Conservation (phyloP, 2,329 filamentous ascomycete species). For the Knoxdaviesia proteae region DNA sequence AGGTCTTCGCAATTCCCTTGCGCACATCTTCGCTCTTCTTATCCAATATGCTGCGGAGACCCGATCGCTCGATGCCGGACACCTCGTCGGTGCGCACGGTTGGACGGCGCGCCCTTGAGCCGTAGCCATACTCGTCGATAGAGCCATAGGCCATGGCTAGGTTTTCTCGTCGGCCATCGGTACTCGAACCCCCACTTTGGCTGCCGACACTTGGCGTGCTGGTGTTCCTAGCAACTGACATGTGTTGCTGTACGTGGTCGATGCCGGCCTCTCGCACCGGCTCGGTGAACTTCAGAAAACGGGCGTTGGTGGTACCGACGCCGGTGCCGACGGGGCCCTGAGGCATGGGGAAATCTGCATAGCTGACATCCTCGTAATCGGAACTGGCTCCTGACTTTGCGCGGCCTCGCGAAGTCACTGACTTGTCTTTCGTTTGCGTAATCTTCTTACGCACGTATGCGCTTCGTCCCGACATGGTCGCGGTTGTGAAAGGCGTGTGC, state of each 20-base stretch:
- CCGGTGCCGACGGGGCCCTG: constrained; percentile 15
- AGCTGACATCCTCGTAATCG: constrained; percentile 16
- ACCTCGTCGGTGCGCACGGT: constrained; percentile 27
- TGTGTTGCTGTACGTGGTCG: not conserved
- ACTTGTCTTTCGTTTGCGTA: constrained; percentile 20
- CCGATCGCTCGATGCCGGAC: constrained; percentile 33
- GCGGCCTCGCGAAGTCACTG: constrained; percentile 10
- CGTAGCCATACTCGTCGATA: constrained; percentile 22
- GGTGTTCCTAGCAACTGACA: constrained; percentile 2
- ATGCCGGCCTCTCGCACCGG: constrained; percentile 11
- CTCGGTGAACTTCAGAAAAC: constrained; percentile 24
- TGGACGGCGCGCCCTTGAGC: constrained; percentile 17
- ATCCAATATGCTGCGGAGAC: constrained; percentile 28
- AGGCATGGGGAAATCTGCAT: constrained; percentile 17
- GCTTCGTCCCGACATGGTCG: constrained; percentile 34
- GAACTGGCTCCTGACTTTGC: constrained; percentile 17
- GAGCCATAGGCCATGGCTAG: constrained; percentile 3
- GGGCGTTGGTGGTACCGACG: constrained; percentile 20
- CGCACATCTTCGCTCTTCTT: constrained; percentile 34
- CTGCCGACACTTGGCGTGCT: constrained; percentile 14
- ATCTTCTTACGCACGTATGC: constrained; percentile 38
- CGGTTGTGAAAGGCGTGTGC: not conserved
- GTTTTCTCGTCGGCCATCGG: constrained; percentile 13
- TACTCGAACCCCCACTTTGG: constrained; percentile 17
- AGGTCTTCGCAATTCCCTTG: constrained; percentile 30